Percentiles rank a stretch among this genome's conserved stretches.
Evolutionary conservation across 352 stramenopile genomes (phyloP).

Genomic region (Globisporangium paddicum): DNA sequence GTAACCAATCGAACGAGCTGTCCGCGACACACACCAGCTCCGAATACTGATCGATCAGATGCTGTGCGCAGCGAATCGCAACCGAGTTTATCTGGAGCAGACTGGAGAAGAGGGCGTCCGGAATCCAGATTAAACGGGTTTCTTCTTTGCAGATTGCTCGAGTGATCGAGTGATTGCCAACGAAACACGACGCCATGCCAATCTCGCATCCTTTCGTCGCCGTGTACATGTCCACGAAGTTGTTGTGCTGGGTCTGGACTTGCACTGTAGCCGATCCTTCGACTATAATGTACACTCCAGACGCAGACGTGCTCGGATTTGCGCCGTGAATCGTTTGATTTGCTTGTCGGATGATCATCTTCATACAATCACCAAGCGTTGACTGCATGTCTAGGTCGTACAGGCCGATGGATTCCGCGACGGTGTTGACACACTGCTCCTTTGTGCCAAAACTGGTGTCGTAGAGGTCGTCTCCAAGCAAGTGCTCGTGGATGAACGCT

Average conservation of each 20-base stretch:
- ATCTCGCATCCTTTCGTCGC: conserved; percentile 60
- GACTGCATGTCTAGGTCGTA: conserved; percentile 30
- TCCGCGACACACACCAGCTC: conserved; percentile 64
- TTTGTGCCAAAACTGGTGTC: conserved; percentile 7
- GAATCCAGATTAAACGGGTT: conserved; percentile 46
- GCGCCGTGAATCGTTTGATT: conserved; percentile 20
- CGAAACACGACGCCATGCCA: conserved; percentile 59
- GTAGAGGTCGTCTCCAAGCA: conserved; percentile 13
- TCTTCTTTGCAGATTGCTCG: conserved; percentile 47
- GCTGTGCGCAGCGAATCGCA: conserved; percentile 43
- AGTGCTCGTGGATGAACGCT: conserved; percentile 25
- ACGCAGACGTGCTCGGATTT: not conserved
- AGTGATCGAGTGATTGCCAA: conserved; percentile 40
- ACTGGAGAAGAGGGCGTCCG: conserved; percentile 49
- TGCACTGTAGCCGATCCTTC: conserved; percentile 53
- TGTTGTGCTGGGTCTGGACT: conserved; percentile 28
- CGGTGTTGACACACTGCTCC: conserved; percentile 24
- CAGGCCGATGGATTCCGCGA: conserved; percentile 46
- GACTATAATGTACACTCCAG: conserved; percentile 58
- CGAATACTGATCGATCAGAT: conserved; percentile 73
- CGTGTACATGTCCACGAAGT: conserved; percentile 45
- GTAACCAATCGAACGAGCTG: conserved; percentile 80
- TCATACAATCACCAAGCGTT: conserved; percentile 25
- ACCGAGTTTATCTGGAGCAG: conserved; percentile 50
- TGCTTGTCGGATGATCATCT: conserved; percentile 26